phyloP scores from a whole-genome alignment of 352 stramenopile genomes.

The Pythium monospermum region DNA sequence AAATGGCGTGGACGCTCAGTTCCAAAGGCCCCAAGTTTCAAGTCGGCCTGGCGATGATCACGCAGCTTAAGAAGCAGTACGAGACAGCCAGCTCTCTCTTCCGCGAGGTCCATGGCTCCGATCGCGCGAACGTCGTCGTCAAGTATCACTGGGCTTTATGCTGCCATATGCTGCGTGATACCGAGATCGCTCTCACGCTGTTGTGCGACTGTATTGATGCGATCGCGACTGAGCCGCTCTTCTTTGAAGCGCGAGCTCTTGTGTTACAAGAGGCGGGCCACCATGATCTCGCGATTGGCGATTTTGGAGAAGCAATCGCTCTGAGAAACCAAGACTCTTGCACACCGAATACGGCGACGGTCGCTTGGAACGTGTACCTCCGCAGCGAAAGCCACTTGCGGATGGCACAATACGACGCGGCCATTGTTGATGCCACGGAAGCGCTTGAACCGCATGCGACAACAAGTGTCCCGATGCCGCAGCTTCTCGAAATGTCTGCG shows the following conservation, averaged over 20 bases:
- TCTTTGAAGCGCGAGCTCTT: conserved; percentile 49
- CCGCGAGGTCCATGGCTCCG: conserved; percentile 20
- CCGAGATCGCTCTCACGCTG: conserved; percentile 40
- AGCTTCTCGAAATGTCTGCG: conserved; percentile 28
- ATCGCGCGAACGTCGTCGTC: conserved; percentile 42
- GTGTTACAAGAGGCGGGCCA: conserved; percentile 54
- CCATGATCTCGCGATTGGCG: conserved; percentile 44
- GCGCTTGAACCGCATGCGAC: conserved; percentile 15
- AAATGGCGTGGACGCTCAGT: conserved; percentile 65
- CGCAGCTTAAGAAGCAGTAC: conserved; percentile 51
- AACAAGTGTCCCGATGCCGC: conserved; percentile 6
- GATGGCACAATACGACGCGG: conserved; percentile 34
- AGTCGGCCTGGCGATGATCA: conserved; percentile 73
- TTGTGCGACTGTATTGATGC: conserved; percentile 51
- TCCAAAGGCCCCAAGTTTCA: conserved; percentile 42
- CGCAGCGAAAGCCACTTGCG: conserved; percentile 41
- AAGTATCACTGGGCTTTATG: conserved; percentile 63
- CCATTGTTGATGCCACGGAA: conserved; percentile 38
- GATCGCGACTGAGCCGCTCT: conserved; percentile 47
- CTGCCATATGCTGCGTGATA: conserved; percentile 38
- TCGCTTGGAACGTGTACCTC: conserved; percentile 30
- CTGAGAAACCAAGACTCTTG: conserved; percentile 6
- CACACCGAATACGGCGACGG: neutral
- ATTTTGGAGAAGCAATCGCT: conserved; percentile 34
- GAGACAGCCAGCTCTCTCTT: conserved; percentile 36